Evolutionary conservation across 2,329 filamentous ascomycete species (phyloP), one percentile per base, ranked within the genome.

Genomic region (Pseudopyrenochaeta lycopersici): DNA sequence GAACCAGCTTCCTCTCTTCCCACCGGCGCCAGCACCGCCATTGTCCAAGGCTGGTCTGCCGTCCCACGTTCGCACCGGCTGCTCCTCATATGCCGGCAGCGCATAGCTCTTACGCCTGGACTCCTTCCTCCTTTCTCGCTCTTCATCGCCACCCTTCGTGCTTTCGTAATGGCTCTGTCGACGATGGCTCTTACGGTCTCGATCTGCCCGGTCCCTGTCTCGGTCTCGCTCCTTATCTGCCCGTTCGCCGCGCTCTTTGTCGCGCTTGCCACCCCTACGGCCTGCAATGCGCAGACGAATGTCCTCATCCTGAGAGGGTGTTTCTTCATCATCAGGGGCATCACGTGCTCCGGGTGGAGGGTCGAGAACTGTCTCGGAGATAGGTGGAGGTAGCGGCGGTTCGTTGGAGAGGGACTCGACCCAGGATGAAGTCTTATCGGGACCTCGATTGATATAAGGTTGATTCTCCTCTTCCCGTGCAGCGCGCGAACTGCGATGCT

Each of bases 401-500:
- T 80, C 77, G 41, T 77, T 75, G 46, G 74, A 77, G 45, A 83
- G 63, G 1, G 72, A 77, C 52, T 81, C 70, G 7, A 83, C 79
- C 80, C 80, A 83, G 0, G 77, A 80, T 1, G 76, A 76, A 4
- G 80, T 82, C 69, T 82, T 82, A 69, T 82, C 79, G 44, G 76
- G 74, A 46, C 75, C 74, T 36, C 69, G 71, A 54, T 70, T 54
- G 9, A 73, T 62, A 60, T 76, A 76, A 11, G 74, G 73, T 43
- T 59, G 59, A 51, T 73, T 70, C 39, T 72, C 68, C 48, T 72
- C 70, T 31, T 73, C 70, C 23, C 56, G 57, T 5, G 59, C 49
- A 39, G 63, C 63, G 51, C 67, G 69, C 7, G 68, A 67, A 33
- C 56, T 66, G 47, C 71, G 71, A 36, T 70, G 66, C 15, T 66